Base-by-base conservation (phyloP, 805 yeast species). In the Saturnispora gosingensis region DNA sequence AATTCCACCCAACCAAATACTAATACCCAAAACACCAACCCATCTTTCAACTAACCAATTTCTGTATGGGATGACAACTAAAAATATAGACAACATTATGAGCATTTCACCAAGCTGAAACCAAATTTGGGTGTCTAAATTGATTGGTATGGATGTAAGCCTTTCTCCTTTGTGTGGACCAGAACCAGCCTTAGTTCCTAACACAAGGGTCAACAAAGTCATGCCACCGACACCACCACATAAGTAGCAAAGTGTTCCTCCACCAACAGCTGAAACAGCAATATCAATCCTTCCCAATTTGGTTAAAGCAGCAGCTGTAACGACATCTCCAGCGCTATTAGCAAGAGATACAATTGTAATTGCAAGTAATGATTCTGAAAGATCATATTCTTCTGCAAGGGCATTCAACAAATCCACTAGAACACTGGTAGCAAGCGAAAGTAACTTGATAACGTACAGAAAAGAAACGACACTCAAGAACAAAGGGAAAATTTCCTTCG, bases 241-340 rank as follows among this genome's bases (percentile, higher is more conserved):
- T 8, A 75, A 71, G 43, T 75, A 67, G 13, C 78, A 58, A 13
- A 78, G 61, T 0, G 81, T 81, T 1, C 82, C 74, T 1, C 83
- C 82, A 52, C 77, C 67, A 56, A 82, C 77, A 0, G 82, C 72
- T 56, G 74, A 74, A 8, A 78, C 61, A 0, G 81, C 82, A 10
- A 72, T 72, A 8, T 72, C 58, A 7, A 78, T 72, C 11, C 64
- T 53, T 0, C 70, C 72, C 8, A 66, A 49, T 2, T 62, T 62
- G 2, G 71, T 59, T 13, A 78, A 61, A 8, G 81, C 73, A 2
- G 70, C 58, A 54, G 78, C 76, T n/a, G 80, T 72, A 30, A 77
- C 68, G 36, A 77, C 61, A 56, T 78, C 82, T 27, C 78, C 80
- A 34, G 76, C 63, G 4, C 80, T 76, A 54, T 77, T 78, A 34